Evolutionary conservation across 148 eudicot species (phyloP).

Genomic region (Chenopodium berlandieri): DNA sequence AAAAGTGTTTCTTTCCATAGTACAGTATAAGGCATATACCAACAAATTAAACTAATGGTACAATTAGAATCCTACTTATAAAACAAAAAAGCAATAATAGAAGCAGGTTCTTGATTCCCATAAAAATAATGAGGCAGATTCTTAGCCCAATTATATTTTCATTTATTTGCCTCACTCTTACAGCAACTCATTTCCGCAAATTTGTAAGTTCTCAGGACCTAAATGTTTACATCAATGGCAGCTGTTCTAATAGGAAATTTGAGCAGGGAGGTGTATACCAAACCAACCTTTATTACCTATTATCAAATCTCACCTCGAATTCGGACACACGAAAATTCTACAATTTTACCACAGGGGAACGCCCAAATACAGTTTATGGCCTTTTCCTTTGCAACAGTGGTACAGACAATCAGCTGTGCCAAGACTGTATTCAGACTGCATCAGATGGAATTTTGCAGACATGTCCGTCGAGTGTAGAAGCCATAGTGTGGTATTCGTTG

Average conservation of each 20-base stretch:
- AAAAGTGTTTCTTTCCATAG: too few relatives aligned
- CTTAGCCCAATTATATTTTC: background rate
- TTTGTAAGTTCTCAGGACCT: conserved; percentile 9
- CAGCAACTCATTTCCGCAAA: background rate
- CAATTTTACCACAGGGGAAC: conserved; percentile 2
- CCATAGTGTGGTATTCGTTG: conserved; percentile 21
- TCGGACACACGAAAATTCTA: conserved; percentile 10
- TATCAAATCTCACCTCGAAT: conserved; percentile 23
- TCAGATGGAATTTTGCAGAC: conserved; percentile 6
- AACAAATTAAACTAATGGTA: too few relatives aligned
- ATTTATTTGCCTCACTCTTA: background rate
- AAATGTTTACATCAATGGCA: background rate
- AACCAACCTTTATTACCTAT: conserved; percentile 10
- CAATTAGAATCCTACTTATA: too few relatives aligned
- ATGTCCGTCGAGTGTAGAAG: conserved; percentile 21
- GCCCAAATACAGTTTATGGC: conserved; percentile 22
- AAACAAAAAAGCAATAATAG: too few relatives aligned
- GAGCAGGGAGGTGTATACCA: conserved; percentile 12
- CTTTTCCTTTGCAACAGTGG: conserved; percentile 21
- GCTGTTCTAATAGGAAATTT: conserved; percentile 12
- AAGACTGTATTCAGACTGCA: conserved; percentile 19
- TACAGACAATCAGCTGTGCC: conserved; percentile 16
- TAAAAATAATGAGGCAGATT: background rate
- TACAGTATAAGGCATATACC: too few relatives aligned
- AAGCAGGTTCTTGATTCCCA: too few relatives aligned